A percentile compares a stretch with the other conserved stretches of the same genome.
Conservation (phyloP, 163 green algal genomes). For the Scenedesmus sp. region DNA sequence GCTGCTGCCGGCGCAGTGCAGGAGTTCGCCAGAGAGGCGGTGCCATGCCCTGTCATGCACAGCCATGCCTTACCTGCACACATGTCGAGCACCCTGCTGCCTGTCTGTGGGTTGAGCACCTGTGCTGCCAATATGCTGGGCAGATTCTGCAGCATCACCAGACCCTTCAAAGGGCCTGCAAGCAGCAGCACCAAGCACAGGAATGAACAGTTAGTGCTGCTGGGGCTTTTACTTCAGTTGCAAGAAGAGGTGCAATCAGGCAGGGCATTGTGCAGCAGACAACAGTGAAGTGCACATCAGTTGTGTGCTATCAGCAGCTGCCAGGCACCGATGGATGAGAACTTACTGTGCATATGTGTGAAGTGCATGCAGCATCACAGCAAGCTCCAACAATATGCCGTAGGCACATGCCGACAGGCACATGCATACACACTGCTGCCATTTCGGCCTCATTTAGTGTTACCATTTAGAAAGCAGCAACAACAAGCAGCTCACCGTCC, state of each 20-base stretch:
- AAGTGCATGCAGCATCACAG: not conserved
- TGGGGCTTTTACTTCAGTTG: not conserved
- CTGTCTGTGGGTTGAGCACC: slow-evolving; percentile 75
- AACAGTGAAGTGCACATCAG: not conserved
- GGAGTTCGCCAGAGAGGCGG: not conserved
- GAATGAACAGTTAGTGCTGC: not conserved
- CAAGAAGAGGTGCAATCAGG: not conserved
- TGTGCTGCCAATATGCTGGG: slow-evolving; percentile 83
- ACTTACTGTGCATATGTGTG: not conserved
- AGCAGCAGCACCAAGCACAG: not conserved
- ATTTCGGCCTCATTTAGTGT: too few relatives aligned
- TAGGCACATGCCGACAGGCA: too few relatives aligned
- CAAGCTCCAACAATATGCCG: too few relatives aligned
- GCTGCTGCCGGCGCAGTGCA: not conserved
- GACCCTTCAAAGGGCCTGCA: slow-evolving; percentile 61
- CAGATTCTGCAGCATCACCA: slow-evolving; percentile 92
- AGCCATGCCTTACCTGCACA: slow-evolving; percentile 67
- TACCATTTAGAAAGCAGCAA: too few relatives aligned
- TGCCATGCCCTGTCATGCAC: not conserved
- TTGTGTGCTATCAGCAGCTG: too few relatives aligned
- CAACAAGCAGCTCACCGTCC: not conserved
- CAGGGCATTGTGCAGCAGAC: not conserved
- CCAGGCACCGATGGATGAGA: too few relatives aligned
- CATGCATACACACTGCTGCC: too few relatives aligned
- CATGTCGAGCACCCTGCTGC: slow-evolving; percentile 91